A percentile compares a stretch with the other conserved stretches of the same genome.
phyloP scores from a whole-genome alignment of 768 basidiomycete genomes.

The Lepiota brunneoincarnata region DNA sequence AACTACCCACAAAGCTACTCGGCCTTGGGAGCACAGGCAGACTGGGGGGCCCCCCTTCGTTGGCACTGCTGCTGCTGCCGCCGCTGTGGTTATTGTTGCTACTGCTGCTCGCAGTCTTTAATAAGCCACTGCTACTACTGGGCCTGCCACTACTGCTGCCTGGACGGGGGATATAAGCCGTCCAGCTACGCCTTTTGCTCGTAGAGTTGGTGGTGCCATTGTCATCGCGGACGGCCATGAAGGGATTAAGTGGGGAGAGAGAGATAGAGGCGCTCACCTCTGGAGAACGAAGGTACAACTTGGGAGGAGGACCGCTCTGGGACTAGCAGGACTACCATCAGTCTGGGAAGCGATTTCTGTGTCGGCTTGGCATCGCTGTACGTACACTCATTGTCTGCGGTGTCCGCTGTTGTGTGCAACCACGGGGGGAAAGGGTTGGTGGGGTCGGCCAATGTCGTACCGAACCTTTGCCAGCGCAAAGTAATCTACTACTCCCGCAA shows the following conservation, averaged over 20 bases:
- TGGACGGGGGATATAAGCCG: constrained; percentile 33
- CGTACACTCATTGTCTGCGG: constrained; percentile 19
- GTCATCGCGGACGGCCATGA: constrained; percentile 19
- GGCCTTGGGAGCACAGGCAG: not conserved
- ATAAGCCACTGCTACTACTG: constrained; percentile 14
- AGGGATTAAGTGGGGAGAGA: constrained; percentile 16
- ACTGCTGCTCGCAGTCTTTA: constrained; percentile 13
- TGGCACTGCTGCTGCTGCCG: not conserved
- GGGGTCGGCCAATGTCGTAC: no score
- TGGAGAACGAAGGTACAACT: constrained; percentile 17
- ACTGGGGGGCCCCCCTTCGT: not conserved
- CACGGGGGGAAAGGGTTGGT: no score
- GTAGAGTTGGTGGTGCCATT: not conserved
- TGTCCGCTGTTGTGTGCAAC: not conserved
- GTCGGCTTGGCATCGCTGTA: constrained; percentile 23
- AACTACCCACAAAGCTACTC: constrained; percentile 10
- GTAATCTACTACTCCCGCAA: no score
- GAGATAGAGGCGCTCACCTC: constrained; percentile 9
- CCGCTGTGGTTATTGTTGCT: constrained; percentile 7
- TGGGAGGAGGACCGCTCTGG: not conserved
- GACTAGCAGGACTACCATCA: not conserved
- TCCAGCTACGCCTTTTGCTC: constrained; percentile 33
- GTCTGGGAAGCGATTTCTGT: constrained; percentile 1
- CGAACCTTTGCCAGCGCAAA: no score
- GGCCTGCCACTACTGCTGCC: constrained; percentile 24